Evolutionary conservation across 352 stramenopile species (phyloP).

Genomic region (Elongisporangium anandrum): DNA sequence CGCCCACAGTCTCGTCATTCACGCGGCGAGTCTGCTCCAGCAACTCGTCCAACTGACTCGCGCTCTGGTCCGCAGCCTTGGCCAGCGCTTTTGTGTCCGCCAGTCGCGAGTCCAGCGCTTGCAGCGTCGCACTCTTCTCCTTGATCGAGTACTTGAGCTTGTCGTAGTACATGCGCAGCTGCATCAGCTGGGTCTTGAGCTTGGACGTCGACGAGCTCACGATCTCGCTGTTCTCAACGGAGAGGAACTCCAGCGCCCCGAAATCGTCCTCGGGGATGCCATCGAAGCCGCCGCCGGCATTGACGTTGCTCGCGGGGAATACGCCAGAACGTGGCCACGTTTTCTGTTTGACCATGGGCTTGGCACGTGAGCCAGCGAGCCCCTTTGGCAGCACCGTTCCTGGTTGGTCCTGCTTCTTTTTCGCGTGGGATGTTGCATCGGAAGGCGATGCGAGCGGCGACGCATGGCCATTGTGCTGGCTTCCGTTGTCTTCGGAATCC

Average conservation of each 20-base stretch:
- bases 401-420: conserved; percentile 7
- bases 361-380: not conserved
- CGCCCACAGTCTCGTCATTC: conserved; percentile 53
- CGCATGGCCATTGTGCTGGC: not conserved
- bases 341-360: not conserved
- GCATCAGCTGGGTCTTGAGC: conserved; percentile 51
- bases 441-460: not conserved
- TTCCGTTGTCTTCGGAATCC: not conserved
- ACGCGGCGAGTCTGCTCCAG: conserved; percentile 59
- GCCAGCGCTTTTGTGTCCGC: conserved; percentile 44
- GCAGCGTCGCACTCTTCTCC: conserved; percentile 44
- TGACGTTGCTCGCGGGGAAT: not conserved
- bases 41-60: conserved; percentile 51
- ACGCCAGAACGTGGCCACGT: not conserved
- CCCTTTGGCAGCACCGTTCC: conserved; percentile 14
- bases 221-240: conserved; percentile 42
- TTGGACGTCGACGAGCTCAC: conserved; percentile 51
- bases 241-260: conserved; percentile 65
- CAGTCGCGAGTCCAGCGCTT: conserved; percentile 54
- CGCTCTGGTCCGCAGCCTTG: conserved; percentile 36
- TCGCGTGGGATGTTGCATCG: not conserved
- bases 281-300: conserved; percentile 8
- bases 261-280: conserved; percentile 28
- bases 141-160: conserved; percentile 64
- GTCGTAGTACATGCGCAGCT: conserved; percentile 71